Conservation (phyloP, 306 rosid genomes). For the Sindora glabra region DNA sequence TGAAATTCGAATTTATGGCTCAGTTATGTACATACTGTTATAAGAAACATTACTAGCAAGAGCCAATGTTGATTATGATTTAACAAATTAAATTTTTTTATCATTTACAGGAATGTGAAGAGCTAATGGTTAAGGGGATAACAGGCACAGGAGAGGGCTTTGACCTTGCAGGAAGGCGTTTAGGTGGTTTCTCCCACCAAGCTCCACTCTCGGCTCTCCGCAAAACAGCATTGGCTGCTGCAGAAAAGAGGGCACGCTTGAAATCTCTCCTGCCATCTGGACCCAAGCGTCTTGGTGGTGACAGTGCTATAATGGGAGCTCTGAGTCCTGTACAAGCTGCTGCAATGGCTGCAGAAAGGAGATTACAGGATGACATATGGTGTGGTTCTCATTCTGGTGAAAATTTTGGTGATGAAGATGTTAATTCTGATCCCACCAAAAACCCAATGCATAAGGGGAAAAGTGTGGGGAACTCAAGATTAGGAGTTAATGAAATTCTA, state of each 20-base stretch:
- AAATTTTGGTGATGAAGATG: conserved; percentile 41
- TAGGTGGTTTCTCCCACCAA: conserved; percentile 63
- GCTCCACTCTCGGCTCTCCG: conserved; percentile 71
- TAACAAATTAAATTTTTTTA: not conserved
- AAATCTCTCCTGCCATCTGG: conserved; percentile 78
- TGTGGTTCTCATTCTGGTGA: conserved; percentile 68
- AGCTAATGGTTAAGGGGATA: conserved; percentile 74
- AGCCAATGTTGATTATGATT: not conserved
- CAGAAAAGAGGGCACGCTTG: conserved; percentile 61
- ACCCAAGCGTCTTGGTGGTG: conserved; percentile 87
- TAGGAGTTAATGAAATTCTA: conserved; percentile 6
- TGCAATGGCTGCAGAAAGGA: conserved; percentile 96
- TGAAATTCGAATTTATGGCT: conserved; percentile 1
- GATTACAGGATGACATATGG: conserved; percentile 93
- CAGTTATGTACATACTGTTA: not conserved
- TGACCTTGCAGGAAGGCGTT: conserved; percentile 84
- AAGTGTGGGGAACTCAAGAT: conserved; percentile 27
- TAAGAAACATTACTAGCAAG: not conserved
- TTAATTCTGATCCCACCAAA: conserved; percentile 21
- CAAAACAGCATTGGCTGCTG: conserved; percentile 64
- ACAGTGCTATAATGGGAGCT: conserved; percentile 59
- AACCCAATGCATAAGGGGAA: conserved; percentile 18
- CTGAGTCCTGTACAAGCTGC: conserved; percentile 94
- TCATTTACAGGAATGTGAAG: conserved; percentile 72
- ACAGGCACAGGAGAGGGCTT: conserved; percentile 69